Base-by-base conservation (phyloP, 1,139 yeast genomes). In the Saccharomycopsis phalli region DNA sequence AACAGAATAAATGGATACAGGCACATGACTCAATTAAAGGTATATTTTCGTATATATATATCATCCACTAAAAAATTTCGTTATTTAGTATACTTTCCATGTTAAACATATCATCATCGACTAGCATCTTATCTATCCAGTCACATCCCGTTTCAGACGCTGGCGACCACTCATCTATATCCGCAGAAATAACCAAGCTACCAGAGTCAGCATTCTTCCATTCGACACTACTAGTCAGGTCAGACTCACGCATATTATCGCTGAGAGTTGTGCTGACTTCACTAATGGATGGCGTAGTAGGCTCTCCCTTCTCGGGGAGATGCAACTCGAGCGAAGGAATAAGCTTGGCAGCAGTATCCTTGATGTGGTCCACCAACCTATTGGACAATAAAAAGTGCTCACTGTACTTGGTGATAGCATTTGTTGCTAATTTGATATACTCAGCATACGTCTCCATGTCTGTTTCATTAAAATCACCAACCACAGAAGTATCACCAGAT, bases 111-210 rank as follows among this genome's bases (percentile, higher is more conserved):
- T 30, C 33, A 30, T 30, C 36, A 14, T 33, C 36, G 4, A n/a
- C 27, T 17, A 36, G 13, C 34, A 39, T 57, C 42, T 67, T 69
- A 50, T 69, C 75, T 33, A 69, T 67, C 74, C 74, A 69, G 47
- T 68, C 71, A 57, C 75, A 69, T 1, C 75, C 75, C 2, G 74
- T 68, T 35, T 68, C 74, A 10, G 69, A 62, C 6, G 57, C 51
- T 4, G 72, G 70, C n/a, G 67, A 61, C n/a, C n/a, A n/a, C n/a
- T n/a, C n/a, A n/a, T n/a, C n/a, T n/a, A n/a, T n/a, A n/a, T n/a
- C n/a, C n/a, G n/a, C n/a, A n/a, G n/a, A n/a, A n/a, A n/a, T n/a
- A n/a, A n/a, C n/a, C n/a, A n/a, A n/a, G n/a, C n/a, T n/a, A 27
- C 51, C 31, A 1, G 55, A 32, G 14, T 16, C 20, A 16, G 40